Base-by-base conservation (phyloP, 495 filamentous ascomycete genomes). In the Pseudevernia furfuracea region DNA sequence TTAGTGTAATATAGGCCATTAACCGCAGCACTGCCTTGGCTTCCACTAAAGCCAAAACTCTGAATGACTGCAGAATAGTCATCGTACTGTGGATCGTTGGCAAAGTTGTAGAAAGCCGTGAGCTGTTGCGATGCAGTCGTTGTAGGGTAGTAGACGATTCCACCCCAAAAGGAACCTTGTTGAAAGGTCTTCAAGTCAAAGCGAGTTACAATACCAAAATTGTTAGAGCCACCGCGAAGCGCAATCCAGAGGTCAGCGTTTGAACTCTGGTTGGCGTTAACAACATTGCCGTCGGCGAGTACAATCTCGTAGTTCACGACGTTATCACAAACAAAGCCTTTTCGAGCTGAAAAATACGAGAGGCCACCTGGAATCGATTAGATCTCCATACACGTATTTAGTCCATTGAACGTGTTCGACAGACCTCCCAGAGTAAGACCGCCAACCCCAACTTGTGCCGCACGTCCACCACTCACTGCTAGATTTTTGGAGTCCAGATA, bases 141-240 rank as follows among this genome's bases (percentile, higher is more conserved):
- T 10, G 32, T n/a, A 21, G 41, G 30, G 37, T 55, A 53, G 6
- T 17, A 9, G 1, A 56, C 19, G 12, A 52, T 8, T 9, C 65
- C 65, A 19, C 65, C 65, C 65, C 60, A 67, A 8, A 67, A n/a
- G 14, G 11, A 5, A 19, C 65, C 65, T 19, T 69, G 67, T 1
- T 73, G 73, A 58, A 82, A 79, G 0, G 83, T 82, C 48, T 77
- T 65, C 52, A 85, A 61, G 36, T 77, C 76, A 67, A 85, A 81
- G 19, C 75, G 69, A 7, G 85, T 85, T n/a, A 86, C 81, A 63
- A 89, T 78, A 17, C 84, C 85, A 61, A 87, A 83, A 72, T 86
- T 88, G 66, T 79, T 82, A 10, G 76, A 74, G 39, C 82, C 81
- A 44, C 84, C 85, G 60, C 84, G 83, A 8, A 88, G 72, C 3